These are phyloP conservation scores for Sordaria brevicollis DNA, from an alignment of 495 filamentous ascomycete genomes.

Conservation along the genomic window DNA sequence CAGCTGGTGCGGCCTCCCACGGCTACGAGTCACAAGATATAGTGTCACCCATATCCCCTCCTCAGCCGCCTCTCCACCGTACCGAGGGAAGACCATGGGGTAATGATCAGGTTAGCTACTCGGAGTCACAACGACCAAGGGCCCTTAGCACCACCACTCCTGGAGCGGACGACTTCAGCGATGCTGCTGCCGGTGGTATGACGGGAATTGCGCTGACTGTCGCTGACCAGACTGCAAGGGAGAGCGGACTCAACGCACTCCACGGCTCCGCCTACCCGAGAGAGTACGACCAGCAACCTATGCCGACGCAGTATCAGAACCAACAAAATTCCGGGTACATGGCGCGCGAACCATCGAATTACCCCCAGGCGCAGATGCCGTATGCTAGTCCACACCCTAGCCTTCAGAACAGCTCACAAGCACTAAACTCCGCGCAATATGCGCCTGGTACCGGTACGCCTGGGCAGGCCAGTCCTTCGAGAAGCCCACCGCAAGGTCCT, in stretches of 20 bases:
- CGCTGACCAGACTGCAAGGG: slow-evolving; percentile 59
- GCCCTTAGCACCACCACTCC: slow-evolving; percentile 51
- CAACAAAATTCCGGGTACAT: slow-evolving; percentile 8
- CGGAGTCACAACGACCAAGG: neutral
- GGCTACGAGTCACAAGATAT: slow-evolving; percentile 4
- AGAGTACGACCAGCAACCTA: slow-evolving; percentile 25
- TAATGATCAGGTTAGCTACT: slow-evolving; percentile 9
- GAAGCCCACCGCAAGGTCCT: slow-evolving; percentile 8
- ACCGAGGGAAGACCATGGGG: slow-evolving; percentile 2
- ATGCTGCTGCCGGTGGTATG: slow-evolving; percentile 62
- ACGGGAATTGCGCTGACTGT: slow-evolving; percentile 65
- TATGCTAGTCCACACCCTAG: slow-evolving; percentile 1
- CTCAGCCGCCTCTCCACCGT: slow-evolving; percentile 16
- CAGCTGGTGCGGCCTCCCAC: slow-evolving; percentile 1
- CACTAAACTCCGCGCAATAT: slow-evolving; percentile 6
- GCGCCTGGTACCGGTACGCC: slow-evolving; percentile 12
- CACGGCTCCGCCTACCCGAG: slow-evolving; percentile 36
- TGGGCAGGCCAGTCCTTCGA: slow-evolving; percentile 16
- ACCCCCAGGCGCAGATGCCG: slow-evolving; percentile 9
- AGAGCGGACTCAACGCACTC: slow-evolving; percentile 63
- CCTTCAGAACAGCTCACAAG: slow-evolving; percentile 16
- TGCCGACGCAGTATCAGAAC: slow-evolving; percentile 22
- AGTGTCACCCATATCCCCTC: slow-evolving; percentile 13
- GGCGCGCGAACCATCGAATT: slow-evolving; percentile 7
- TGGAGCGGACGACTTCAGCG: slow-evolving; percentile 65